These are phyloP conservation scores for Pyrrhoderma noxium DNA, from an alignment of 1,284 basidiomycete species.

Conservation along the genomic window DNA sequence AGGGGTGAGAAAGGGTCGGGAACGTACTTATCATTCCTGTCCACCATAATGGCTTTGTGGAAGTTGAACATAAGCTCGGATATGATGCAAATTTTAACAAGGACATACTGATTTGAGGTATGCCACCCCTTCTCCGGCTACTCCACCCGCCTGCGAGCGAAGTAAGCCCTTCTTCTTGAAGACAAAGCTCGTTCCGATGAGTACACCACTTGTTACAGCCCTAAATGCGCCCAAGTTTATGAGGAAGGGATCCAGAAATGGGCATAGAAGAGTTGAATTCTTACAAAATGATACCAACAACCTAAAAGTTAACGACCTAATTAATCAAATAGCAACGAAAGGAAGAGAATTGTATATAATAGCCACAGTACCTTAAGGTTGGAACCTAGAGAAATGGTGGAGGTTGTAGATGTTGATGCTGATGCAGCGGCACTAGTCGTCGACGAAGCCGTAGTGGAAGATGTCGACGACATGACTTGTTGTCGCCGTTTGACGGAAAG, in stretches of 20 bases:
- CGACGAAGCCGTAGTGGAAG: conserved; percentile 11
- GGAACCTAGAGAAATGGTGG: conserved; percentile 10
- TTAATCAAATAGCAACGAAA: not conserved
- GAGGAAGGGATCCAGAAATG: not conserved
- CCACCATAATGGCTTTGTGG: conserved; percentile 43
- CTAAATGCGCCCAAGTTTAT: not conserved
- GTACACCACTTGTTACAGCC: conserved; percentile 51
- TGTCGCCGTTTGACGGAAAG: not conserved
- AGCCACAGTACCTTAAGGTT: conserved; percentile 17
- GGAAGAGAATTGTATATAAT: not conserved
- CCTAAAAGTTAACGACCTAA: not conserved
- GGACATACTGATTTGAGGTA: conserved; percentile 43
- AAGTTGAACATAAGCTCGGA: no score
- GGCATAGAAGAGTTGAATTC: not conserved
- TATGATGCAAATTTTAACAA: no score
- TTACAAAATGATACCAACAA: conserved; percentile 17
- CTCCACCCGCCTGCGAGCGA: conserved; percentile 35
- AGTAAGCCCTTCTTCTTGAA: conserved; percentile 56
- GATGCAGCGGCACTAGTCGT: conserved; percentile 12
- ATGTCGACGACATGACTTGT: conserved; percentile 7
- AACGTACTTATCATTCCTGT: conserved; percentile 33
- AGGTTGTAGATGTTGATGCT: conserved; percentile 10
- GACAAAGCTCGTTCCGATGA: conserved; percentile 54
- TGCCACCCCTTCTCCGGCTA: conserved; percentile 54
- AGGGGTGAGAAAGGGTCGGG: not conserved